Evolutionary conservation across 805 yeast species (phyloP).

Genomic region (Kuraishia piskuri): DNA sequence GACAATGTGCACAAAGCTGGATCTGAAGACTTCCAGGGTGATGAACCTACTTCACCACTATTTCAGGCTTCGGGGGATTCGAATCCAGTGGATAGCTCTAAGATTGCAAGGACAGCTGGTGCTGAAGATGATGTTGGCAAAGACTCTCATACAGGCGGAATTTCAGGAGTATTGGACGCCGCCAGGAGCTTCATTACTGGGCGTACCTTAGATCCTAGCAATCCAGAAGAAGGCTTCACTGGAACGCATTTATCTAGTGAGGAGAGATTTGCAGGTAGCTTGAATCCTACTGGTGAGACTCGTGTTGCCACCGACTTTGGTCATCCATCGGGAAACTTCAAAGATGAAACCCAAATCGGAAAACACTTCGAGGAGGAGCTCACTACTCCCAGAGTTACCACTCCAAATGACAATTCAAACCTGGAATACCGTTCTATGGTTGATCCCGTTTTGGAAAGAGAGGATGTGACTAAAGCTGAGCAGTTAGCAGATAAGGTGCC

Average conservation of each 20-base stretch:
- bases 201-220: background rate
- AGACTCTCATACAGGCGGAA: background rate
- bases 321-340: background rate
- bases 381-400: background rate
- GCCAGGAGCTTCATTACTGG: background rate
- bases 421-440: constrained; percentile 18
- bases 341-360: background rate
- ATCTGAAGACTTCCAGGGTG: background rate
- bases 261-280: background rate
- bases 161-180: background rate
- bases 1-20: background rate
- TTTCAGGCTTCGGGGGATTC: background rate
- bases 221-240: background rate
- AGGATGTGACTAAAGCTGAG: constrained; percentile 8
- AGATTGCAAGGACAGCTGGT: too few species aligned
- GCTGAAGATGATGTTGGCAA: background rate
- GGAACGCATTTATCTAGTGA: background rate
- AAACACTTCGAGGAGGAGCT: background rate
- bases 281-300: background rate
- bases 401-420: constrained; percentile 11
- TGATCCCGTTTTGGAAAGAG: constrained; percentile 15
- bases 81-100: background rate
- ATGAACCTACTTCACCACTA: background rate
- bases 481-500: background rate
- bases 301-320: background rate